A percentile compares a stretch with the other conserved stretches of the same genome.
Conservation (phyloP, 805 yeast species). For the Candida lessepsii region DNA sequence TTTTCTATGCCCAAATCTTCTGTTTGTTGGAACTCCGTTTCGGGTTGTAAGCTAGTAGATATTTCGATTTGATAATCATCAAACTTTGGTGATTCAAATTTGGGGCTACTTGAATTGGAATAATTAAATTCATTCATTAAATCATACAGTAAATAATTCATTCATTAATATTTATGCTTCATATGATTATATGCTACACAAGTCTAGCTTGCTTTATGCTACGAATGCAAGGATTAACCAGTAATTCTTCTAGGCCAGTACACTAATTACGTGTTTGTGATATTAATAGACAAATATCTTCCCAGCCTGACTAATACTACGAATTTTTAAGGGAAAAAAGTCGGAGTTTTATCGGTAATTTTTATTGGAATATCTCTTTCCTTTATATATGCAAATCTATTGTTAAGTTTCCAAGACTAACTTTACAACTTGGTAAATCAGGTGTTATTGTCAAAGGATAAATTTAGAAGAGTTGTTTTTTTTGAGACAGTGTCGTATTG, state of each 20-base stretch:
- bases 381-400: background rate
- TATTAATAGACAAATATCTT: no score
- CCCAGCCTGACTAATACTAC: no score
- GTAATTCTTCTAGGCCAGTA: no score
- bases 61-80: constrained; percentile 1
- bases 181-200: no score
- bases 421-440: background rate
- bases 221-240: no score
- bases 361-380: no score
- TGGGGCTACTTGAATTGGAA: constrained; percentile 4
- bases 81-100: constrained; percentile 5
- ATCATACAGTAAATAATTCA: constrained; percentile 7
- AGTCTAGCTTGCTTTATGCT: no score
- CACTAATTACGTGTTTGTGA: no score
- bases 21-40: constrained; percentile 1
- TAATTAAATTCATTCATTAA: constrained; percentile 7
- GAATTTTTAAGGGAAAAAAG: no score
- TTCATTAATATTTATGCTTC: background rate
- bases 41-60: background rate
- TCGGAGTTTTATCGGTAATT: no score
- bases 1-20: background rate
- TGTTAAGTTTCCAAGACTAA: background rate
- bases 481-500: constrained; percentile 4
- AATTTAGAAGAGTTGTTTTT: constrained; percentile 2
- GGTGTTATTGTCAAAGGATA: background rate